These are phyloP conservation scores for Dipodascus albidus DNA, from an alignment of 805 yeast species.

Conservation along the genomic window DNA sequence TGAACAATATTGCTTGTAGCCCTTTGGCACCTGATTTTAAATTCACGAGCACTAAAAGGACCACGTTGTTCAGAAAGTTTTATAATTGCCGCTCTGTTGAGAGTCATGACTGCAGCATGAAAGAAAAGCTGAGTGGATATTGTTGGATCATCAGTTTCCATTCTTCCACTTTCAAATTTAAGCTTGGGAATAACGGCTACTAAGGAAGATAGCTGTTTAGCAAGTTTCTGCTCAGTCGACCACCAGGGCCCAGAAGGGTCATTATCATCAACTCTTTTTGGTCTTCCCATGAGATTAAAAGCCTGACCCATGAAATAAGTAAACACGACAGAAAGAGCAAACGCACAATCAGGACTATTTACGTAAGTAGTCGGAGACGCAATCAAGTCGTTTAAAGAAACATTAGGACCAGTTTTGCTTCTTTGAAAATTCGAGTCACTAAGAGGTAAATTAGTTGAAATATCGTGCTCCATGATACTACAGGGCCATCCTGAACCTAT, in stretches of 20 bases:
- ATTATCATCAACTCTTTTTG: not conserved
- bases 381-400: conserved; percentile 9
- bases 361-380: conserved; percentile 7
- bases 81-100: not conserved
- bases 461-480: conserved; percentile 11
- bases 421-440: conserved; percentile 14
- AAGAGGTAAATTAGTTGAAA: conserved; percentile 18
- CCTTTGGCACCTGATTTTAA: not conserved
- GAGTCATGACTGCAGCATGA: conserved; percentile 1
- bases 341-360: conserved; percentile 7
- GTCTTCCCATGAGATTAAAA: not conserved
- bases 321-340: conserved; percentile 7
- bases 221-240: not conserved
- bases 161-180: not conserved
- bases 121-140: not conserved
- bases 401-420: conserved; percentile 8
- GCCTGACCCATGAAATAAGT: not conserved
- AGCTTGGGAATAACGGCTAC: not conserved
- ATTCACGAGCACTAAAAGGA: not conserved
- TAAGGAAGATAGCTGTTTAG: not conserved
- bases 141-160: not conserved
- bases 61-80: not conserved
- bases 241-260: not conserved
- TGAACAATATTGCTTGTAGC: not conserved
- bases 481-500: conserved; percentile 22